Evolutionary conservation across 2,329 filamentous ascomycete species (phyloP).

Genomic region (Thelonectria olida): DNA sequence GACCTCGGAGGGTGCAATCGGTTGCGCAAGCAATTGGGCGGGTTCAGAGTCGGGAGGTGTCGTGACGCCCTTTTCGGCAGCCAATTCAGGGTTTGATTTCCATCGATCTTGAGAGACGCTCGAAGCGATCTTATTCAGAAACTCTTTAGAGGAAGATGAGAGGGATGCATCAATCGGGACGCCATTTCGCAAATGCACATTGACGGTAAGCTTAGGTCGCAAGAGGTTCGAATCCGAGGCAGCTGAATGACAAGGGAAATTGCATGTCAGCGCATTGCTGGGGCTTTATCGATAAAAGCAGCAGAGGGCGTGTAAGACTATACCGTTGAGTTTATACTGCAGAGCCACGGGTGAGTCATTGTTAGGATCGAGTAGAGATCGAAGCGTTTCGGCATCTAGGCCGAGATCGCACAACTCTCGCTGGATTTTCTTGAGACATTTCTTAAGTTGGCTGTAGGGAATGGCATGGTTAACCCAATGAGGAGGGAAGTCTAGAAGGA

Average conservation of each 20-base stretch:
- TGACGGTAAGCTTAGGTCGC: slow-evolving; percentile 75
- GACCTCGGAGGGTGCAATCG: not conserved
- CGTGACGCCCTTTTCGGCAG: slow-evolving; percentile 1
- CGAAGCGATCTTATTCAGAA: slow-evolving; percentile 68
- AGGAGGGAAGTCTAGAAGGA: slow-evolving; percentile 69
- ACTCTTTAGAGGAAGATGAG: slow-evolving; percentile 69
- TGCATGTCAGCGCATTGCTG: not conserved
- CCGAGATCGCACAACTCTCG: slow-evolving; percentile 76
- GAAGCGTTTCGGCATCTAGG: slow-evolving; percentile 75
- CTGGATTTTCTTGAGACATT: slow-evolving; percentile 84
- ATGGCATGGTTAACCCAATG: slow-evolving; percentile 80
- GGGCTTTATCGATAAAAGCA: not conserved
- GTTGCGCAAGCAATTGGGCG: not conserved
- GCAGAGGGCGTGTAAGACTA: not conserved
- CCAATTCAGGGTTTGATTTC: not conserved
- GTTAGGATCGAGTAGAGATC: slow-evolving; percentile 66
- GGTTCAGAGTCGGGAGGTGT: slow-evolving; percentile 16
- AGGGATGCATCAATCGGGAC: slow-evolving; percentile 74
- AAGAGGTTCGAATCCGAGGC: slow-evolving; percentile 57
- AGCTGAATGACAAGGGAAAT: slow-evolving; percentile 37
- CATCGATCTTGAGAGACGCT: slow-evolving; percentile 43
- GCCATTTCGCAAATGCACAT: slow-evolving; percentile 73
- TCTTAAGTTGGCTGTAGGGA: slow-evolving; percentile 86
- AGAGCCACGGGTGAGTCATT: slow-evolving; percentile 57
- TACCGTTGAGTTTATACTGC: slow-evolving; percentile 66